Base-by-base conservation (phyloP, 768 basidiomycete genomes). In the Pleurotus djamor region DNA sequence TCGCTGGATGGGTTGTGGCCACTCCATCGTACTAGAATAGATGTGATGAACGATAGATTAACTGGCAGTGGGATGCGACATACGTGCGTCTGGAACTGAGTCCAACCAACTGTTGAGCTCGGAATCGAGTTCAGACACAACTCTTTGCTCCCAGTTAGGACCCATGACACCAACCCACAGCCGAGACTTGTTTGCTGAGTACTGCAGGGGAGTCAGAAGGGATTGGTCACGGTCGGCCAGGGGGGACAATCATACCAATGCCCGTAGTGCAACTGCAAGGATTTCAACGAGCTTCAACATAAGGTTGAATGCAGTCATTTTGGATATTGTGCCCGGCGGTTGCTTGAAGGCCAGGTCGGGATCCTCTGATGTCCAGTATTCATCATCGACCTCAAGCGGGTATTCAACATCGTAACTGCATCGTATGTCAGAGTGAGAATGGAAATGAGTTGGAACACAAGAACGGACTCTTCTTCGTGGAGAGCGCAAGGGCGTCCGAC, bases 301-400 rank as follows among this genome's bases (percentile, higher is more conserved):
- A 34, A 66, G 72, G 57, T 75, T 76, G 59, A 84, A 86, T 57
- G 71, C 78, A 0, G 83, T 60, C 6, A 85, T 59, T 2, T 63
- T 64, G 1, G 83, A 79, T 0, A 83, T 80, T 57, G 76, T 77
- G 5, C 72, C 77, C 3, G 72, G 65, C 1, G 88, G 88, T 59
- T 88, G 87, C 51, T 76, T 76, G 69, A 85, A 86, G 4, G 72
- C 70, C 32, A 68, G 69, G 3, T 68, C 70, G 0, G 76, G 74
- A 38, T 81, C 79, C 17, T 64, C 71, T 60, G 68, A 72, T 9
- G 77, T 77, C 86, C 86, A 88, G 59, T 82, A 87, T 51, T 88
- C 85, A 65, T 89, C 88, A 57, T 89, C 88, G 16, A 85, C 83
- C 10, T 86, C 85, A 0, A 82, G 63, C 1, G 87, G 86, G 10